Evolutionary conservation across 208 protist species (phyloP).

Genomic region (Polymyxa betae): DNA sequence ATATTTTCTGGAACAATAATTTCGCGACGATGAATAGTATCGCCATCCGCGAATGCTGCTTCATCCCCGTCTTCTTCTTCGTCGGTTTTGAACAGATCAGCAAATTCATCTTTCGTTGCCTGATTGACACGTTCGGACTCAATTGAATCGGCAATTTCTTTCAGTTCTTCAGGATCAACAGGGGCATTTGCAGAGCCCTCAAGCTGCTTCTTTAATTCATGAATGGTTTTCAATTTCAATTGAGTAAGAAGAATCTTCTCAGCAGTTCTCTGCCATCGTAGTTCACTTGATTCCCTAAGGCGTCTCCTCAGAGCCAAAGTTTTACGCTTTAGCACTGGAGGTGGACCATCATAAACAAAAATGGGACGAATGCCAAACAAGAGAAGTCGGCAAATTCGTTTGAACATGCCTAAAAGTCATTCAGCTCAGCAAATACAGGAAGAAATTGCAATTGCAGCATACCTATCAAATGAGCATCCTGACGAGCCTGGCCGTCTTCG

Average conservation of each 20-base stretch:
- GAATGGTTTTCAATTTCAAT: constrained; percentile 54
- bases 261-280: constrained; percentile 45
- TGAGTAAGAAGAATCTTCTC: constrained; percentile 62
- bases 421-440: background rate
- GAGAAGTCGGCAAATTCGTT: constrained; percentile 70
- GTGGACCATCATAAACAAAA: constrained; percentile 74
- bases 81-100: constrained; percentile 38
- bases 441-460: constrained; percentile 54
- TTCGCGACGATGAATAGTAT: constrained; percentile 42
- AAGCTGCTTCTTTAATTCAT: background rate
- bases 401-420: constrained; percentile 55
- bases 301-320: constrained; percentile 61
- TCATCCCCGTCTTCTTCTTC: constrained; percentile 30
- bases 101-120: constrained; percentile 30
- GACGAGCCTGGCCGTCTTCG: constrained; percentile 62
- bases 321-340: constrained; percentile 68
- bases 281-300: constrained; percentile 56
- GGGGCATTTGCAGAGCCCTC: background rate
- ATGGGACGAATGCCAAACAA: constrained; percentile 69
- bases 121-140: background rate
- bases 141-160: background rate
- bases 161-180: background rate
- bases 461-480: constrained; percentile 70
- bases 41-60: background rate
- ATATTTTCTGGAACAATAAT: constrained; percentile 10